Evolutionary conservation across 129 eudicot genomes (phyloP), one percentile per base, ranked within the genome.

Genomic region (Scalesia atractyloides): DNA sequence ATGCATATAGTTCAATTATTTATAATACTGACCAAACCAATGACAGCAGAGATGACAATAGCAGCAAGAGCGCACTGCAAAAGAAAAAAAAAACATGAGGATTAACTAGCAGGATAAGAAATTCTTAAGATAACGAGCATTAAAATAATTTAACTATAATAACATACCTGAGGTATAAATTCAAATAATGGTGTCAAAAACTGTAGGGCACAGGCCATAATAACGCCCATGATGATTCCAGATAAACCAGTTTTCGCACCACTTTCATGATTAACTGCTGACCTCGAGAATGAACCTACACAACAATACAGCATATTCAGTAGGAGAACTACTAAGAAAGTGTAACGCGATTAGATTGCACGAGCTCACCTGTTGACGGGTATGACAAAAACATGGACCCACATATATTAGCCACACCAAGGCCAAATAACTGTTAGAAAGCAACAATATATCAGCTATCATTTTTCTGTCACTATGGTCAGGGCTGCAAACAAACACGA

Each of bases 201-300:
- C 52, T 81, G 77, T 56, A 94, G 86, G 30, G 94, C 87, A 49
- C 82, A 90, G 6, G 86, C 80, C 84, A 94, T 90, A 69, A 94
- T 86, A 36, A 90, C 73, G 75, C 96, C 97, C 90, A 82, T 94
- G 48, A 90, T 61, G 50, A 94, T 69, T 26, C 99, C 99, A 10
- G 99, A 82, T 52, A 94, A 80, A 70, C 99, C 99, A 75, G 96
- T 94, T 83, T 94, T 94, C 56, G 97, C 99, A 66, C 99, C 99
- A 80, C 99, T 88, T 82, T 90, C 97, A 83, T 94, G 86, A 82
- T 94, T 94, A 33, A 94, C 99, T 17, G 99, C 99, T 62, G 99
- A 94, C 75, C 99, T 94, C 33, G 99, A 90, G 81, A 94, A 94
- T 47, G 99, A 90, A 52, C 99, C 99, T 94, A 77, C 70, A 76